Conservation (phyloP, 192 early-diverging fungal species). For the Dissophora globulifera region DNA sequence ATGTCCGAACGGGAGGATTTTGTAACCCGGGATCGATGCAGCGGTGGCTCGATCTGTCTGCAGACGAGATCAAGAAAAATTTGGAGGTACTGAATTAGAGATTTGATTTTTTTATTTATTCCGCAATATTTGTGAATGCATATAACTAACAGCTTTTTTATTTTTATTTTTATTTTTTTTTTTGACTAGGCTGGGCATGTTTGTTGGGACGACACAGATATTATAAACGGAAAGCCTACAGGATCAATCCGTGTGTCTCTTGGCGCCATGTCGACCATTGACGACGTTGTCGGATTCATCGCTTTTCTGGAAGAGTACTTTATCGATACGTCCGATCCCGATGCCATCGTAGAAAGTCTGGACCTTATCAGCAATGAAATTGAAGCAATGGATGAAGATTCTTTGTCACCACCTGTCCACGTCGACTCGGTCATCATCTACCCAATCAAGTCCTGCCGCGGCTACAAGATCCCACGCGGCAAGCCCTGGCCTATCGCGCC, state of each 20-base stretch:
- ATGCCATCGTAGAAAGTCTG: conserved; percentile 5
- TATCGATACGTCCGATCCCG: conserved; percentile 39
- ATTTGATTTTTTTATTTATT: too few relatives aligned
- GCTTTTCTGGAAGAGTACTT: conserved; percentile 72
- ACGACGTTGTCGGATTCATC: conserved; percentile 69
- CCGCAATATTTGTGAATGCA: too few relatives aligned
- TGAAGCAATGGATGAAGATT: not conserved
- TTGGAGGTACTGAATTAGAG: conserved; percentile 45
- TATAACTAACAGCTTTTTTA: too few relatives aligned
- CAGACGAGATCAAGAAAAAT: conserved; percentile 61
- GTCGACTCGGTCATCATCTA: conserved; percentile 37
- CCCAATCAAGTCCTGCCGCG: conserved; percentile 86
- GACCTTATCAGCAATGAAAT: conserved; percentile 25
- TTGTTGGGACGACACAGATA: conserved; percentile 81
- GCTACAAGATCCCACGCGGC: conserved; percentile 58
- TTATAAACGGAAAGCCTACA: conserved; percentile 74
- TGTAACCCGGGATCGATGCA: conserved; percentile 87
- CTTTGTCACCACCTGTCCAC: conserved; percentile 7
- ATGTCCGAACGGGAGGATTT: conserved; percentile 77
- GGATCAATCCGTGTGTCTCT: conserved; percentile 84
- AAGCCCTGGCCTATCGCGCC: conserved; percentile 65
- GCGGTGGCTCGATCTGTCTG: conserved; percentile 67
- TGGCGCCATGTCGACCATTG: conserved; percentile 72
- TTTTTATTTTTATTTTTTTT: too few relatives aligned
- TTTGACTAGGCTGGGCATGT: conserved; percentile 70